Percentiles rank a stretch among this genome's conserved stretches.
Conservation (phyloP, 2,329 filamentous ascomycete genomes). For the Xylariaceae sp. region DNA sequence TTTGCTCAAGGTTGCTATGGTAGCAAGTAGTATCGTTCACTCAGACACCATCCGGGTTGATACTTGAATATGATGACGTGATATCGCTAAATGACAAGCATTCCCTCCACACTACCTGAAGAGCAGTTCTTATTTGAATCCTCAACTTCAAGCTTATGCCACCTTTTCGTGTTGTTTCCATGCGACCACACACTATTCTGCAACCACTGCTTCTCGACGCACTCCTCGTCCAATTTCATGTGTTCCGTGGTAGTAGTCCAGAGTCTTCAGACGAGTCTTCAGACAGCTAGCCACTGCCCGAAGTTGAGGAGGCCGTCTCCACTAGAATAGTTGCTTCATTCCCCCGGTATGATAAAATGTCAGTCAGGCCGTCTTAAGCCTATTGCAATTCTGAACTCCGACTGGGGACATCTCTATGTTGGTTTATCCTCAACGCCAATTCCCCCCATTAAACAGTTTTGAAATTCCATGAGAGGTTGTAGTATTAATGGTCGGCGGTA, state of each 20-base stretch:
- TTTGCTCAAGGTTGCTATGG: constrained; percentile 21
- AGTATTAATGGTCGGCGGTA: constrained; percentile 29
- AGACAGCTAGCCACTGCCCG: constrained; percentile 14
- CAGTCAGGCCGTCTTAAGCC: constrained; percentile 29
- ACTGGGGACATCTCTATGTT: constrained; percentile 34
- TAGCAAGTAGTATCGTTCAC: constrained; percentile 16
- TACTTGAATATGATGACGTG: constrained; percentile 18
- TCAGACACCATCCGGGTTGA: constrained; percentile 19
- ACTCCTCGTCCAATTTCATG: constrained; percentile 6
- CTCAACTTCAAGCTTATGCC: constrained; percentile 15
- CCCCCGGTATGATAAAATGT: constrained; percentile 23
- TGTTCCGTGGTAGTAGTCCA: constrained; percentile 12
- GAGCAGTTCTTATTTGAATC: constrained; percentile 18
- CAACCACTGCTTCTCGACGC: constrained; percentile 19
- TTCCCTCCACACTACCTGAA: constrained; percentile 20
- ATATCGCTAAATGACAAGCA: constrained; percentile 15
- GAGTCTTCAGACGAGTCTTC: constrained; percentile 15
- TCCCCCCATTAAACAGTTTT: constrained; percentile 29
- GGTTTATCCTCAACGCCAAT: constrained; percentile 35
- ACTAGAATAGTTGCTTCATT: constrained; percentile 19
- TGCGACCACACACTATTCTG: constrained; percentile 7
- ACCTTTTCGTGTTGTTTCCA: constrained; percentile 9
- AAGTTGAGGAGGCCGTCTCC: constrained; percentile 24
- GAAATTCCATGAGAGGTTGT: constrained; percentile 27
- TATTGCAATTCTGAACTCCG: constrained; percentile 30